Percentiles rank a stretch among this genome's conserved stretches.
Conservation (phyloP, 352 stramenopile genomes). For the Phytophthora litchii region DNA sequence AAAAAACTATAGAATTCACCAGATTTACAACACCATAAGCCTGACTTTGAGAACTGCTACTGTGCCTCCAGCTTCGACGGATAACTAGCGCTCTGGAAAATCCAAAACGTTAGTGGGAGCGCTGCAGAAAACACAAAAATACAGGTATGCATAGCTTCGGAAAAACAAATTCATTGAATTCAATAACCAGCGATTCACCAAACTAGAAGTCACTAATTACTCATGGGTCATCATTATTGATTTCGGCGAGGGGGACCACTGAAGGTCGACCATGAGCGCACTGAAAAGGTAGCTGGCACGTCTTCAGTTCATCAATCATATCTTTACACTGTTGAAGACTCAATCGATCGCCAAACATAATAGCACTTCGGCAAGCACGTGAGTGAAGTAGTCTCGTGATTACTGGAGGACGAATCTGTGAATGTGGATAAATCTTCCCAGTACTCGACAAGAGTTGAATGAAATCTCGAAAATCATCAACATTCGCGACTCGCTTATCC, state of each 20-base stretch:
- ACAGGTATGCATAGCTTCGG: no score
- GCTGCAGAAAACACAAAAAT: no score
- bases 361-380: slow-evolving; percentile 89
- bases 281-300: slow-evolving; percentile 89
- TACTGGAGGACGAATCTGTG: slow-evolving; percentile 59
- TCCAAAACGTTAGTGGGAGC: slow-evolving; percentile 20
- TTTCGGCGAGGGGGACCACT: slow-evolving; percentile 86
- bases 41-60: neutral
- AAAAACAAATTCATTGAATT: neutral
- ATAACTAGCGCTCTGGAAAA: slow-evolving; percentile 66
- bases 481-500: slow-evolving; percentile 65
- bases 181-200: neutral
- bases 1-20: neutral
- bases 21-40: no score
- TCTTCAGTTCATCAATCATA: slow-evolving; percentile 73
- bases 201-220: neutral
- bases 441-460: slow-evolving; percentile 61
- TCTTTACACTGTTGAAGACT: slow-evolving; percentile 67
- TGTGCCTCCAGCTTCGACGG: slow-evolving; percentile 48
- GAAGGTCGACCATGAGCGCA: slow-evolving; percentile 91
- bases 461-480: slow-evolving; percentile 88
- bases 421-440: slow-evolving; percentile 25
- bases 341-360: slow-evolving; percentile 93
- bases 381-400: slow-evolving; percentile 89
- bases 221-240: slow-evolving; percentile 29